Conservation (phyloP, 2,329 filamentous ascomycete genomes). For the Colletotrichum tofieldiae region DNA sequence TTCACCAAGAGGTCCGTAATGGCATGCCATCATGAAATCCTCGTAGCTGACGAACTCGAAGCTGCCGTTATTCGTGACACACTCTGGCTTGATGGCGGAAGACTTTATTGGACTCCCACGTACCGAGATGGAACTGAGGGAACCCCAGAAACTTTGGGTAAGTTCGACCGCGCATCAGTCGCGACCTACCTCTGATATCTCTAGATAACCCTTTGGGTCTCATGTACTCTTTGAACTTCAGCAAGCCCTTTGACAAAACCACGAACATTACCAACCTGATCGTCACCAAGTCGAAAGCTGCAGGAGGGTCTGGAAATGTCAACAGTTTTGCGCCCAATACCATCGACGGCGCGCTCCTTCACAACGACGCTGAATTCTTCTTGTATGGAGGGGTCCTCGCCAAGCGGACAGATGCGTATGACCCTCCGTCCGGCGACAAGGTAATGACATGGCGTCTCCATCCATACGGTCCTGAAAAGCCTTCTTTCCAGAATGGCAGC, state of each 20-base stretch:
- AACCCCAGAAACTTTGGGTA: constrained; percentile 58
- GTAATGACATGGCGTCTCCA: constrained; percentile 68
- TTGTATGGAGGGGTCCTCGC: constrained; percentile 73
- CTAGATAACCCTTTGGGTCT: constrained; percentile 67
- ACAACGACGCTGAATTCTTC: constrained; percentile 75
- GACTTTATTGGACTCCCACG: constrained; percentile 67
- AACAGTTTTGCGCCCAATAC: constrained; percentile 71
- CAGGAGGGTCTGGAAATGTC: constrained; percentile 62
- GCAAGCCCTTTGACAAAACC: constrained; percentile 66
- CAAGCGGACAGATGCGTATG: constrained; percentile 52
- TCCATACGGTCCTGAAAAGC: constrained; percentile 64
- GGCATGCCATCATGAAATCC: neutral
- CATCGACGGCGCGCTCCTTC: constrained; percentile 75
- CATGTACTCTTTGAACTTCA: constrained; percentile 73
- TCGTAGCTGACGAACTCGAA: constrained; percentile 47
- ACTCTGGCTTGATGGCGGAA: constrained; percentile 77
- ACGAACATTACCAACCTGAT: constrained; percentile 70
- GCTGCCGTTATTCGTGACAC: constrained; percentile 73
- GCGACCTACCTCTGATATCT: constrained; percentile 35
- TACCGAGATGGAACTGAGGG: constrained; percentile 59
- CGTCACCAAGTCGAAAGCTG: constrained; percentile 62
- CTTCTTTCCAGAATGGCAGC: constrained; percentile 32
- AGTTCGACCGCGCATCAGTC: constrained; percentile 43
- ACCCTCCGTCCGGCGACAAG: constrained; percentile 58
- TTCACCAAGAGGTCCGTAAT: constrained; percentile 58